A percentile compares a stretch with the other conserved stretches of the same genome.
phyloP scores from a whole-genome alignment of 1,139 yeast genomes.

The Geotrichum bryndzae region DNA sequence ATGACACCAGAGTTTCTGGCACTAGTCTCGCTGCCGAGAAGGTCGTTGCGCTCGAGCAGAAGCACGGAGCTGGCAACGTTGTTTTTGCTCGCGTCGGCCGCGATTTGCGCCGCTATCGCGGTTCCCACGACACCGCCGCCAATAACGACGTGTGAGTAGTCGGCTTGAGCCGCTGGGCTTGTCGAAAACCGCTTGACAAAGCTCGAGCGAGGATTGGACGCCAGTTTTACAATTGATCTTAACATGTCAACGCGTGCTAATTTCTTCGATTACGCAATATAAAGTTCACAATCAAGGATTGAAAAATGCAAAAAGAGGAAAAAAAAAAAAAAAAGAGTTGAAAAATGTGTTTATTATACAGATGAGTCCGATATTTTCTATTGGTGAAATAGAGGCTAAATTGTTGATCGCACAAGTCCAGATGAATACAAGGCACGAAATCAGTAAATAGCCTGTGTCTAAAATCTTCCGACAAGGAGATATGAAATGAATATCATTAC shows the following conservation, averaged over 20 bases:
- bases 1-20: conserved; percentile 87
- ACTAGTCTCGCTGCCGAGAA: conserved; percentile 73
- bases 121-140: conserved; percentile 91
- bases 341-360: background rate
- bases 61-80: conserved; percentile 45
- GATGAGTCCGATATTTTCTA: background rate
- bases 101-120: conserved; percentile 69
- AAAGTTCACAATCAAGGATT: background rate
- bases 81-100: conserved; percentile 28
- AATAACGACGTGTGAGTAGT: conserved; percentile 71
- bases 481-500: background rate
- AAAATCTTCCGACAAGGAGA: background rate
- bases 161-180: conserved; percentile 28
- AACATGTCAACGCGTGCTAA: background rate
- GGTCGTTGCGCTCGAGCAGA: conserved; percentile 60
- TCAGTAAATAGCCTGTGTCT: background rate
- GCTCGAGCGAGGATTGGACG: background rate
- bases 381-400: background rate
- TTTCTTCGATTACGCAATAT: background rate
- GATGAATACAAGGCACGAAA: background rate
- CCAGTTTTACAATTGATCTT: background rate
- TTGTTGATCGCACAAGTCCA: background rate
- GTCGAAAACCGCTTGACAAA: conserved; percentile 10
- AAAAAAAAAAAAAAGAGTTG: background rate
- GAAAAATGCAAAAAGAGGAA: background rate